These are phyloP conservation scores for Pichia terricola DNA, from an alignment of 1,139 yeast species.

Conservation along the genomic window DNA sequence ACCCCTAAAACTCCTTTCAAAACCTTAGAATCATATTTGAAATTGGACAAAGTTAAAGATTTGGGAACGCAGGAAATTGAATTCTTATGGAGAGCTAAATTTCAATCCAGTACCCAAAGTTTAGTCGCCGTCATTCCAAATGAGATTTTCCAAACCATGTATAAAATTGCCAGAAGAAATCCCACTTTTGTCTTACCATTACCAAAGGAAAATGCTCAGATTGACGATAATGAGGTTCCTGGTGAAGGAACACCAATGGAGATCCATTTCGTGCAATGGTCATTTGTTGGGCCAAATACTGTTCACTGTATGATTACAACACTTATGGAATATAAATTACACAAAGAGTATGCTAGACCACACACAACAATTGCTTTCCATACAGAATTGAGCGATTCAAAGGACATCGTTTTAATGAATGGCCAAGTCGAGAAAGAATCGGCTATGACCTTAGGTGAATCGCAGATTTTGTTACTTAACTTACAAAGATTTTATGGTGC, in stretches of 20 bases:
- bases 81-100: constrained; percentile 83
- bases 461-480: constrained; percentile 69
- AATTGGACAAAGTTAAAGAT: constrained; percentile 52
- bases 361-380: constrained; percentile 90
- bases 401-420: constrained; percentile 73
- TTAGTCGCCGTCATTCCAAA: constrained; percentile 57
- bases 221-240: constrained; percentile 12
- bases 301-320: constrained; percentile 88
- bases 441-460: constrained; percentile 48
- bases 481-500: constrained; percentile 87
- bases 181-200: constrained; percentile 71
- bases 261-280: constrained; percentile 92
- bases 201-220: constrained; percentile 32
- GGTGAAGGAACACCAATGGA: constrained; percentile 41
- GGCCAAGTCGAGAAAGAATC: constrained; percentile 73
- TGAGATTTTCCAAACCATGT: constrained; percentile 49
- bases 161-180: constrained; percentile 57
- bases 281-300: constrained; percentile 76
- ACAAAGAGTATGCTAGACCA: constrained; percentile 87
- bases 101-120: constrained; percentile 49
- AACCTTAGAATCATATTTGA: constrained; percentile 61
- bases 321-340: constrained; percentile 84
- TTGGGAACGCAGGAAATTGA: constrained; percentile 61
- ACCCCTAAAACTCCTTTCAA: constrained; percentile 51
- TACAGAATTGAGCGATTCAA: constrained; percentile 56